Conservation (phyloP, 2,329 filamentous ascomycete species). For the Exserohilum turcica region DNA sequence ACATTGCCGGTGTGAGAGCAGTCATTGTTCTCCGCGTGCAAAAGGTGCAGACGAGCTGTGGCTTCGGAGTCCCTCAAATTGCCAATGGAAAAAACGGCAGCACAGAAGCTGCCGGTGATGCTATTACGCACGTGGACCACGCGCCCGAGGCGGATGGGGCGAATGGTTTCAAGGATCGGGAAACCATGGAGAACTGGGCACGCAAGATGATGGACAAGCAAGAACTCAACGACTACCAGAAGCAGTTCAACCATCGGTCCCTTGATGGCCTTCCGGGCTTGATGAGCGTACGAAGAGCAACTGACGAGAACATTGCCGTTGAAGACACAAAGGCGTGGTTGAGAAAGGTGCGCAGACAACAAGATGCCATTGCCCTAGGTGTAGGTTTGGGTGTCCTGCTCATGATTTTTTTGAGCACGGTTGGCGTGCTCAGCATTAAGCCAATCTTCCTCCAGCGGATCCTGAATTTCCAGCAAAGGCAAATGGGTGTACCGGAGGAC, state of each 20-base stretch:
- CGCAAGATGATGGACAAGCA: constrained; percentile 57
- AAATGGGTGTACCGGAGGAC: constrained; percentile 26
- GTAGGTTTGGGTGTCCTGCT: constrained; percentile 25
- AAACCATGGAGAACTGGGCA: constrained; percentile 61
- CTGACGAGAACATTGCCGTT: constrained; percentile 53
- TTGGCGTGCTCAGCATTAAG: constrained; percentile 24
- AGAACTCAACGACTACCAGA: constrained; percentile 61
- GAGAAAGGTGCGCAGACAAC: constrained; percentile 31
- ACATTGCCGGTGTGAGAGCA: constrained; percentile 51
- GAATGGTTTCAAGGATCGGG: constrained; percentile 48
- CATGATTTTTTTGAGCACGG: constrained; percentile 27
- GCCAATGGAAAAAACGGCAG: constrained; percentile 19
- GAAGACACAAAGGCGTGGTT: constrained; percentile 47
- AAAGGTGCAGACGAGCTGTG: constrained; percentile 68
- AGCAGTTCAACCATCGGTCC: constrained; percentile 56
- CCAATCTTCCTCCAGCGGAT: constrained; percentile 27
- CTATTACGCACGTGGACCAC: constrained; percentile 30
- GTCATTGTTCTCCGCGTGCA: constrained; percentile 67
- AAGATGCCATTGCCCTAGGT: constrained; percentile 28
- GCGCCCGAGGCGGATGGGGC: constrained; percentile 15
- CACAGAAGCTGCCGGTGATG: constrained; percentile 17
- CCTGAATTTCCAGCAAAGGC: constrained; percentile 30
- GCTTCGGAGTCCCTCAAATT: constrained; percentile 66
- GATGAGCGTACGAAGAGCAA: constrained; percentile 55
- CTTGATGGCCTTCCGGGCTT: constrained; percentile 34